phyloP scores from a whole-genome alignment of 2,329 filamentous ascomycete genomes.

The Paraphaeosphaeria minitans region DNA sequence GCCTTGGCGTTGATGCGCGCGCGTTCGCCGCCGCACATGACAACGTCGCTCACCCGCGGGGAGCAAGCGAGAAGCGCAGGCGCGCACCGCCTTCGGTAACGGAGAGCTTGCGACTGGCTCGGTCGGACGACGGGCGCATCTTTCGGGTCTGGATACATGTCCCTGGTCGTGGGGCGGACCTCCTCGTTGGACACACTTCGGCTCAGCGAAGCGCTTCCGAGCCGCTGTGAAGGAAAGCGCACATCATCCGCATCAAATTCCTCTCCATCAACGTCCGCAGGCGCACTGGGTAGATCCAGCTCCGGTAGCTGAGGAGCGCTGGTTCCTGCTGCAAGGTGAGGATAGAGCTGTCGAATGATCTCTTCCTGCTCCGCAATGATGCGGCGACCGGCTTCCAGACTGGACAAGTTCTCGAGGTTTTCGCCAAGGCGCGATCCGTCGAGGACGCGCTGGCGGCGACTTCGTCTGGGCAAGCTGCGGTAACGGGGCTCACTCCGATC shows the following conservation, averaged over 20 bases:
- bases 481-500: conserved; percentile 61
- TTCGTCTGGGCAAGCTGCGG: conserved; percentile 54
- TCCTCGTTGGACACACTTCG: conserved; percentile 28
- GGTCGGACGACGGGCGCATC: conserved; percentile 36
- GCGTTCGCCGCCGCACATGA: conserved; percentile 50
- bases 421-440: conserved; percentile 37
- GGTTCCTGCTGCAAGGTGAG: conserved; percentile 42
- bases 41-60: conserved; percentile 53
- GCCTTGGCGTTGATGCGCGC: conserved; percentile 52
- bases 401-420: conserved; percentile 40
- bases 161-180: conserved; percentile 22
- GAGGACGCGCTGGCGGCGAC: conserved; percentile 45
- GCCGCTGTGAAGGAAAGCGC: conserved; percentile 36
- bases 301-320: conserved; percentile 16
- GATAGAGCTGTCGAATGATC: conserved; percentile 54
- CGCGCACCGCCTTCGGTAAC: conserved; percentile 55
- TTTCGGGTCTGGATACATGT: conserved; percentile 38
- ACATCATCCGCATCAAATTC: conserved; percentile 48
- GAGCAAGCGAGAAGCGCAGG: conserved; percentile 52
- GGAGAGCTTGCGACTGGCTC: conserved; percentile 44
- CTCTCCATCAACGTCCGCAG: conserved; percentile 40
- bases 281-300: conserved; percentile 15
- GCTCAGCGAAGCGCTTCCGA: conserved; percentile 18
- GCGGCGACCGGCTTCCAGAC: conserved; percentile 40
- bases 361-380: conserved; percentile 56